Percentiles rank a stretch among this genome's conserved stretches.
phyloP scores from a whole-genome alignment of 2,329 filamentous ascomycete genomes.

The Fusarium sp. region DNA sequence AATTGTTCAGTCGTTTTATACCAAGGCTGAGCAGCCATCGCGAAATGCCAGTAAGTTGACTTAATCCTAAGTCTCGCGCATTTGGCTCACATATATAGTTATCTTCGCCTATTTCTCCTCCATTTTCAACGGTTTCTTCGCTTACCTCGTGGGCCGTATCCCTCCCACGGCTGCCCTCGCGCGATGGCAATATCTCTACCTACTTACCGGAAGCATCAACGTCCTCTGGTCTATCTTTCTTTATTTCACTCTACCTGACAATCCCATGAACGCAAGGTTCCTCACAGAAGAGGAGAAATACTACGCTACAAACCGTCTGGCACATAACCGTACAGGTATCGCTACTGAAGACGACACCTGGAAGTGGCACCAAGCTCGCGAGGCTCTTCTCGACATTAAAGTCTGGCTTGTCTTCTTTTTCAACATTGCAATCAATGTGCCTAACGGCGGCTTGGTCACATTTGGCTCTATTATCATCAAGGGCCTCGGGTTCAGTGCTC shows the following conservation, averaged over 20 bases:
- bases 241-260: neutral
- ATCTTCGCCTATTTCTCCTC: no score
- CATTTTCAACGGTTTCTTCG: no score
- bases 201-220: no score
- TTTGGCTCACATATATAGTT: no score
- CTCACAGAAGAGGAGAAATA: neutral
- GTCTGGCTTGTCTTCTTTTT: neutral
- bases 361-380: neutral
- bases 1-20: no score
- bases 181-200: no score
- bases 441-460: neutral
- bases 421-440: neutral
- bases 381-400: neutral
- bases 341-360: neutral
- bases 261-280: neutral
- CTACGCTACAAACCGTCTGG: neutral
- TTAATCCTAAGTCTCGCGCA: no score
- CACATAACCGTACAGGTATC: neutral
- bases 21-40: no score
- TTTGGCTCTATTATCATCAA: neutral
- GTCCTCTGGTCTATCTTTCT: no score
- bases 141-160: no score
- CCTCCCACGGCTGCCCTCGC: no score
- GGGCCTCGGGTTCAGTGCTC: conserved; percentile 1
- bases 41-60: no score